Base-by-base conservation (phyloP, 495 filamentous ascomycete species). In the Podospora australis region DNA sequence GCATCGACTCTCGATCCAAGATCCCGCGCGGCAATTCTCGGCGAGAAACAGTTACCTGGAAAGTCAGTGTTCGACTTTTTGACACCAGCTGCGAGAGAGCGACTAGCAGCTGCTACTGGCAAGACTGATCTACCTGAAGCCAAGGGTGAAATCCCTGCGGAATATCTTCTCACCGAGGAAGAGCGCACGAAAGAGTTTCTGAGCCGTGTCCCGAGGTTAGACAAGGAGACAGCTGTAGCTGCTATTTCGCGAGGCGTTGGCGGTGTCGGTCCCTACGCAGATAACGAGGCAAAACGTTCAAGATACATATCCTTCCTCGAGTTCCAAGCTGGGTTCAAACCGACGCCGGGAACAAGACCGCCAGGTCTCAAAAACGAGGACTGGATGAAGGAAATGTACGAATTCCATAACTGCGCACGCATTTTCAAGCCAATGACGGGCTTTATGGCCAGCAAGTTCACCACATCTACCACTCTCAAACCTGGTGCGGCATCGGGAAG, bases 21-120 rank as follows among this genome's bases (percentile, higher is more conserved):
- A 52, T 71, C 88, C 23, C 79, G 92, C 54, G 92, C 90, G 9
- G 80, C 83, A 13, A 70, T 95, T 9, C 72, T 98, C 0, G 90
- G 90, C 16, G 91, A 97, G 64, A 71, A 78, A 22, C 79, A 83
- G 34, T 70, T 98, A 1, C 90, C 90, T 3, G 86, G 88, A 8
- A 96, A 96, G 65, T 97, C 92, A 1, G 83, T 98, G 26, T 98
- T 97, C 62, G 90, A 96, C 64, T 97, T 84, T 70, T 79, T 98
- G 66, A 85, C 88, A 0, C 77, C 90, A 1, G 79, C 86, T 30
- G 82, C 87, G 6, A 81, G 92, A 53, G 83, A 88, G 38, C 80
- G 81, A 19, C 77, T 98, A 50, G 88, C 75, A 13, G 73, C 82
- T 39, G 80, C 81, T 3, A 88, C 88, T 7, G 89, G 89, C 1